These are phyloP conservation scores for Fusarium beomiforme DNA, from an alignment of 2,329 filamentous ascomycete species.

Conservation along the genomic window DNA sequence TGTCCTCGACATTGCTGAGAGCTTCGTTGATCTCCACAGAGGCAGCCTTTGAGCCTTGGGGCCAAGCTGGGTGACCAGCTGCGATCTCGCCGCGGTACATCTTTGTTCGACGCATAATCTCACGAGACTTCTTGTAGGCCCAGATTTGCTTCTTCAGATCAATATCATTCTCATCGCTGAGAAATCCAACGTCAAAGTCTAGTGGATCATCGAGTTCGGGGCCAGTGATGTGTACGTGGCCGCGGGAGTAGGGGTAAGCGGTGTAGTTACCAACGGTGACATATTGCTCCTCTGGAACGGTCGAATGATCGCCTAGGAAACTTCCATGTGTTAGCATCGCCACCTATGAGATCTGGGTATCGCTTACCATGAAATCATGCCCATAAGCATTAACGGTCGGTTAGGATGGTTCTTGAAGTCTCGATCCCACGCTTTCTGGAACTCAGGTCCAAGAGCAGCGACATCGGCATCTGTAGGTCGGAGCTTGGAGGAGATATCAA, in stretches of 20 bases:
- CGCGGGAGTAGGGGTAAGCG: conserved; percentile 61
- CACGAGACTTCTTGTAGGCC: conserved; percentile 73
- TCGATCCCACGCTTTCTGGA: conserved; percentile 63
- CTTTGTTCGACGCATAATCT: conserved; percentile 66
- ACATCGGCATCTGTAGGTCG: conserved; percentile 64
- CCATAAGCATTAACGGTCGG: conserved; percentile 60
- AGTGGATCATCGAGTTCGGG: conserved; percentile 53
- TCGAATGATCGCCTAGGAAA: conserved; percentile 55
- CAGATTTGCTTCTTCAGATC: conserved; percentile 70
- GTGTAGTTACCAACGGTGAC: conserved; percentile 61
- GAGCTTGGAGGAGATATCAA: conserved; percentile 66
- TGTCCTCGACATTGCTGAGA: conserved; percentile 48
- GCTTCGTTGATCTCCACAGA: conserved; percentile 57
- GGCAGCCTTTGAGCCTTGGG: conserved; percentile 52
- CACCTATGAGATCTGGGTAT: rapidly evolving
- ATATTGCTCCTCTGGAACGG: conserved; percentile 57
- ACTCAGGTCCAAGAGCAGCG: conserved; percentile 60
- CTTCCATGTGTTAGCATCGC: conserved; percentile 14
- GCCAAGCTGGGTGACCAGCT: conserved; percentile 56
- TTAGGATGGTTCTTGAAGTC: conserved; percentile 59
- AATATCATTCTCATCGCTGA: conserved; percentile 65
- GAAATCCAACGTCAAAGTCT: conserved; percentile 68
- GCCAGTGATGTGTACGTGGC: conserved; percentile 68
- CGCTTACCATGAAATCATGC: conserved; percentile 41
- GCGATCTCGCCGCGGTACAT: conserved; percentile 61